phyloP scores from a whole-genome alignment of 1,284 basidiomycete genomes.

The Sphagnurus paluster region DNA sequence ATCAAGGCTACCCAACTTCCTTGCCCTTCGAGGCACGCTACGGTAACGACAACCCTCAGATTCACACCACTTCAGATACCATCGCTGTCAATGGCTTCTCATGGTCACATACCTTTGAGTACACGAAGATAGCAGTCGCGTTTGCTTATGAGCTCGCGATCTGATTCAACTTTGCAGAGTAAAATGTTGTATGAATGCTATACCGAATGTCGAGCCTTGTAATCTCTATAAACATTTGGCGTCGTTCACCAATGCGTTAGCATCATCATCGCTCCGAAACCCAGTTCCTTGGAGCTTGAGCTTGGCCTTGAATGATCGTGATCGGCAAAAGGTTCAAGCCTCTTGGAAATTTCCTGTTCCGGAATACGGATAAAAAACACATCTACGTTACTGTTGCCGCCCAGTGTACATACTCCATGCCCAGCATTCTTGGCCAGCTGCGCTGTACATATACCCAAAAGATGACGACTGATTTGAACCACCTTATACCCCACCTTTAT shows the following conservation, averaged over 20 bases:
- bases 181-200: background rate
- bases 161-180: background rate
- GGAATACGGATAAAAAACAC: background rate
- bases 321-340: background rate
- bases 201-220: background rate
- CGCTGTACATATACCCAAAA: background rate
- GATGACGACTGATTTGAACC: background rate
- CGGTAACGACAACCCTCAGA: slow-evolving; percentile 32
- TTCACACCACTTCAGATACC: slow-evolving; percentile 47
- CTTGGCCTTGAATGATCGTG: too few relatives aligned
- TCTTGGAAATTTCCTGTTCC: background rate
- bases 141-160: slow-evolving; percentile 35
- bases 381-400: background rate
- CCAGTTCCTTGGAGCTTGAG: too few relatives aligned
- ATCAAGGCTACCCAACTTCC: slow-evolving; percentile 24
- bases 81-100: slow-evolving; percentile 42
- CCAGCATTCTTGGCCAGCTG: background rate
- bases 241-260: too few relatives aligned
- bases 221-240: background rate
- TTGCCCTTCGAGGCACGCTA: slow-evolving; percentile 28
- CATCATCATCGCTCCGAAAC: too few relatives aligned
- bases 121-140: slow-evolving; percentile 49
- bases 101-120: slow-evolving; percentile 43
- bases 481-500: background rate
- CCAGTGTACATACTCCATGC: background rate